Evolutionary conservation across 176 grass and related monocot genomes (phyloP).

Genomic region (Pontederia paniculata): DNA sequence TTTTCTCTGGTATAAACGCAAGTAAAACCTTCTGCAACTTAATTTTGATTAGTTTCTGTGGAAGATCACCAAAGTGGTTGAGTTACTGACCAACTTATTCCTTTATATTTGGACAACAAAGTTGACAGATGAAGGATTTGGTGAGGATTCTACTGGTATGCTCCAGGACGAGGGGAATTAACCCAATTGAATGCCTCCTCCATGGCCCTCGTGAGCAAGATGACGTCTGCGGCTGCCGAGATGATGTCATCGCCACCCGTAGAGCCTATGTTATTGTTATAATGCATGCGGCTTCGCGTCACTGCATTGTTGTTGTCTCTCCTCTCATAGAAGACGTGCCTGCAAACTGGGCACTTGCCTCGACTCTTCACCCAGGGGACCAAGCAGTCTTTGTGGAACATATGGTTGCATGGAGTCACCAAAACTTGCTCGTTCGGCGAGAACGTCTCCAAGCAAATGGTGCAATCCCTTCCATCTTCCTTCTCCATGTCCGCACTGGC

Average conservation of each 20-base stretch:
- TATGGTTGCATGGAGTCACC: constrained; percentile 60
- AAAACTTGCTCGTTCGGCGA: constrained; percentile 23
- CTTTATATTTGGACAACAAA: no score
- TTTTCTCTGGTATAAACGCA: no score
- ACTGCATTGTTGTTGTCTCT: background rate
- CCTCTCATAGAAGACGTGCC: constrained; percentile 29
- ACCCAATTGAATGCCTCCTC: constrained; percentile 52
- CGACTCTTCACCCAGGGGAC: constrained; percentile 52
- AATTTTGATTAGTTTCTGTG: no score
- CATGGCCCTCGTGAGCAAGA: constrained; percentile 43
- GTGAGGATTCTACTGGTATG: constrained; percentile 15
- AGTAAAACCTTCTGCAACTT: no score
- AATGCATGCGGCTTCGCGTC: background rate
- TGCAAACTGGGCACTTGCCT: constrained; percentile 43
- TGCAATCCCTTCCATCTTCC: constrained; percentile 20
- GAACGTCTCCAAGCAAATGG: constrained; percentile 37
- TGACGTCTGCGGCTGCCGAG: constrained; percentile 26
- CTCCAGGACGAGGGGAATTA: constrained; percentile 16
- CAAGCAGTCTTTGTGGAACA: constrained; percentile 50
- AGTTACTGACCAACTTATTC: no score
- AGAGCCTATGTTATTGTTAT: background rate
- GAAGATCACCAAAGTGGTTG: no score
- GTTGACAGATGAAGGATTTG: no score
- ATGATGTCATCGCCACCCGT: background rate
- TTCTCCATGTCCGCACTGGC: background rate